Base-by-base conservation (phyloP, 2,329 filamentous ascomycete genomes). In the Paecilomyces niveus region DNA sequence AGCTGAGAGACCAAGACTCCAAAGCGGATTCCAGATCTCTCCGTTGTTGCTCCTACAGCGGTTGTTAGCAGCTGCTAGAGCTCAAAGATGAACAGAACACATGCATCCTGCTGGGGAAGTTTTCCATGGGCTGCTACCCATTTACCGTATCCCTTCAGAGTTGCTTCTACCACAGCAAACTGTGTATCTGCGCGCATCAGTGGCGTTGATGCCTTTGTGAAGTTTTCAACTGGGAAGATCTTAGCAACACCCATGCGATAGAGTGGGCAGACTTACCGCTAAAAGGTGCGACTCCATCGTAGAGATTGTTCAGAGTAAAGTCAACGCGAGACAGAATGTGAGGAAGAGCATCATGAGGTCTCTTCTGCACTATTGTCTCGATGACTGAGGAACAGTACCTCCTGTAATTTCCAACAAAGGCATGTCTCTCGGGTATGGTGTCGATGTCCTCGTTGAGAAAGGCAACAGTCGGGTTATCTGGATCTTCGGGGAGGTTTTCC, bases 361-460 rank as follows among this genome's bases (percentile, higher is more conserved):
- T 89, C 64, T 89, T 83, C 63, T 89, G 84, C 22, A 95, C 91
- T 62, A 97, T 90, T 15, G 83, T 83, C 74, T 97, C 93, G 57
- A 99, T 91, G 26, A 97, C 84, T 60, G 90, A 88, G 2, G 87
- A 86, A 71, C 92, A 94, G 68, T 96, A 97, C 59, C 94, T 85
- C 45, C 94, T 84, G 72, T 99, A 99, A 69, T 99, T 97, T 3
- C 93, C 92, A 10, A 97, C 82, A 71, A 99, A 99, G 0, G 92
- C 91, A 74, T 99, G 94, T 24, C 92, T 85, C 71, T 99, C 94
- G 0, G 94, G 94, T 21, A 93, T 80, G 0, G 93, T 97, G 68
- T 99, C 94, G 58, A 96, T 95, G 70, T 99, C 94, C 68, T 97
- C 92, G 67, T 92, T 82, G 1, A 99, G 81, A 64, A 96, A 94